A percentile compares a stretch with the other conserved stretches of the same genome.
phyloP scores from a whole-genome alignment of 345 rosid species.

The Trapa bicornis region DNA sequence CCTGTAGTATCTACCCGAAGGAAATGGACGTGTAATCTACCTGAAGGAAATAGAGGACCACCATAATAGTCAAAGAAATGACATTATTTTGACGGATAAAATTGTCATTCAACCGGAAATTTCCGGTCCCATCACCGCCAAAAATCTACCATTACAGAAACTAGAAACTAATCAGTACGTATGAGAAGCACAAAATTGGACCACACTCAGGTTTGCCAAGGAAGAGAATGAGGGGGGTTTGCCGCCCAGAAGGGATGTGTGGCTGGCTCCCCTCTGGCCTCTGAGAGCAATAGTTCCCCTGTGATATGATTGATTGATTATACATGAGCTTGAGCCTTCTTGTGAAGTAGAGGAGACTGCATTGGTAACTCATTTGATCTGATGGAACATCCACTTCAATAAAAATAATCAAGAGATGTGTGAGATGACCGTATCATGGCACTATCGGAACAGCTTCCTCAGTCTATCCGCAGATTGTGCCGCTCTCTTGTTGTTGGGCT shows the following conservation, averaged over 20 bases:
- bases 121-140: background rate
- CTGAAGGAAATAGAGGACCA: too few relatives aligned
- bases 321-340: background rate
- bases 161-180: background rate
- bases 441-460: conserved; percentile 40
- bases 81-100: too few relatives aligned
- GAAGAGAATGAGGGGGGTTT: background rate
- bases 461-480: conserved; percentile 62
- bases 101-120: background rate
- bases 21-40: too few relatives aligned
- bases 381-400: background rate
- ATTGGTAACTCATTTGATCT: background rate
- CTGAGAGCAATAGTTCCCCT: too few relatives aligned
- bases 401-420: background rate
- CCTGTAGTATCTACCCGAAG: too few relatives aligned
- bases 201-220: background rate
- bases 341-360: background rate
- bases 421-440: background rate
- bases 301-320: background rate
- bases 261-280: too few relatives aligned
- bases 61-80: too few relatives aligned
- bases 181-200: conserved; percentile 2
- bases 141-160: background rate
- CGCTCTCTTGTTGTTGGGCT: conserved; percentile 93
- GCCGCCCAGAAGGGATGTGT: too few relatives aligned